Conservation (phyloP, 192 early-diverging fungal genomes). For the Backusella morwellensis region DNA sequence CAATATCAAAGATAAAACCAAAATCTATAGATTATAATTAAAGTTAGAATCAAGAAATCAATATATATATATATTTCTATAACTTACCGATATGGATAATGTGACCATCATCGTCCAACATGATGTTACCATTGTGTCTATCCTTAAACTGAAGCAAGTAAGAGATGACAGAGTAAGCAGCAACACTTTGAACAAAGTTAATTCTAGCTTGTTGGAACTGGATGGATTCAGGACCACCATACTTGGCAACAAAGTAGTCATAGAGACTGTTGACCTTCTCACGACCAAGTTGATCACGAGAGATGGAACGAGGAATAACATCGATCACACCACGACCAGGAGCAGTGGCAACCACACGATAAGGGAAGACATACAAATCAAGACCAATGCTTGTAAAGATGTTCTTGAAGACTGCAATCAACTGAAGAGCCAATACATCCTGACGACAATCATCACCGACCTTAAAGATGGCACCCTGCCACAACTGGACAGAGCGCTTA, state of each 20-base stretch:
- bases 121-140: constrained; percentile 99
- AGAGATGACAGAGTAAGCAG: constrained; percentile 93
- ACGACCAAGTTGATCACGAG: constrained; percentile 95
- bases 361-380: constrained; percentile 96
- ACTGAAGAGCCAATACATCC: constrained; percentile 95
- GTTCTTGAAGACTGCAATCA: constrained; percentile 97
- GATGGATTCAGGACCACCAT: constrained; percentile 86
- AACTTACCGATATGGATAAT: constrained; percentile 89
- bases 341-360: constrained; percentile 95
- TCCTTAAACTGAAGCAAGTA: constrained; percentile 98
- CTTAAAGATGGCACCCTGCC: constrained; percentile 97
- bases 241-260: constrained; percentile 93
- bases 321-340: constrained; percentile 99
- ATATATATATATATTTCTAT: background rate
- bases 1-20: constrained; percentile 97
- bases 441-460: constrained; percentile 99
- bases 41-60: background rate
- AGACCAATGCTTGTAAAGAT: constrained; percentile 88
- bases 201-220: constrained; percentile 86
- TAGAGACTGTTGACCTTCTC: constrained; percentile 98
- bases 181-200: constrained; percentile 94
- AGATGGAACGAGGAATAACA: constrained; percentile 95
- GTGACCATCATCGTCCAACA: constrained; percentile 96
- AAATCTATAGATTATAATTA: constrained; percentile 65
- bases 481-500: constrained; percentile 51